Conservation (phyloP, 2,329 filamentous ascomycete species). For the Karstenula rhodostoma region DNA sequence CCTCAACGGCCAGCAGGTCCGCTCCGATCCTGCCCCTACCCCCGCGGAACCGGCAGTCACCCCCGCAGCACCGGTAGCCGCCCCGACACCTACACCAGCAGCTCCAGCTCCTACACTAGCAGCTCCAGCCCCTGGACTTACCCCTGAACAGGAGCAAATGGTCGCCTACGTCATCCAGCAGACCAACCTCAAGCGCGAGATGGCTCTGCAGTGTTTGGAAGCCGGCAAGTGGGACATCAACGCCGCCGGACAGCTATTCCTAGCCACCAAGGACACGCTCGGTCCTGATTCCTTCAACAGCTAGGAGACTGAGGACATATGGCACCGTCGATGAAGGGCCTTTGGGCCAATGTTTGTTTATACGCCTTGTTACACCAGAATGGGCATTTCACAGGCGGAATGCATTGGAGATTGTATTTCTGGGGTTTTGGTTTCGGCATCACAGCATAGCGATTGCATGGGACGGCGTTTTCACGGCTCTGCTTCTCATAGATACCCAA, state of each 20-base stretch:
- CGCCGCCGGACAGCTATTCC: constrained; percentile 77
- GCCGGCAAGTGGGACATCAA: constrained; percentile 83
- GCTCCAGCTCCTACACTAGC: constrained; percentile 49
- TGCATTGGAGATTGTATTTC: not conserved
- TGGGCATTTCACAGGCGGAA: not conserved
- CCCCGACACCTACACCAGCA: constrained; percentile 17
- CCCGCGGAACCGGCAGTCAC: constrained; percentile 43
- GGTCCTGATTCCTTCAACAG: constrained; percentile 53
- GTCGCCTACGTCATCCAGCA: constrained; percentile 74
- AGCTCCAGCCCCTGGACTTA: constrained; percentile 13
- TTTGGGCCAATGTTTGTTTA: not conserved
- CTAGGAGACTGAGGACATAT: constrained; percentile 8
- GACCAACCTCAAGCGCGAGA: constrained; percentile 82
- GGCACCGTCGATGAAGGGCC: not conserved
- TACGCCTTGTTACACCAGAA: not conserved
- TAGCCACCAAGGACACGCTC: constrained; percentile 70
- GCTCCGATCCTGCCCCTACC: constrained; percentile 67
- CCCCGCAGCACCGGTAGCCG: not conserved
- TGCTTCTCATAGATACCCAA: constrained; percentile 15
- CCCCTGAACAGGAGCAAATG: constrained; percentile 70
- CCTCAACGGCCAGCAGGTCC: constrained; percentile 77
- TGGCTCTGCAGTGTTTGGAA: constrained; percentile 80
- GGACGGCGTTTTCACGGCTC: constrained; percentile 5
- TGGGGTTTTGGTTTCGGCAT: constrained; percentile 1
- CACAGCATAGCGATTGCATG: constrained; percentile 12